Conservation (phyloP, 1,284 basidiomycete species). For the Sanguinoderma infundibulare region DNA sequence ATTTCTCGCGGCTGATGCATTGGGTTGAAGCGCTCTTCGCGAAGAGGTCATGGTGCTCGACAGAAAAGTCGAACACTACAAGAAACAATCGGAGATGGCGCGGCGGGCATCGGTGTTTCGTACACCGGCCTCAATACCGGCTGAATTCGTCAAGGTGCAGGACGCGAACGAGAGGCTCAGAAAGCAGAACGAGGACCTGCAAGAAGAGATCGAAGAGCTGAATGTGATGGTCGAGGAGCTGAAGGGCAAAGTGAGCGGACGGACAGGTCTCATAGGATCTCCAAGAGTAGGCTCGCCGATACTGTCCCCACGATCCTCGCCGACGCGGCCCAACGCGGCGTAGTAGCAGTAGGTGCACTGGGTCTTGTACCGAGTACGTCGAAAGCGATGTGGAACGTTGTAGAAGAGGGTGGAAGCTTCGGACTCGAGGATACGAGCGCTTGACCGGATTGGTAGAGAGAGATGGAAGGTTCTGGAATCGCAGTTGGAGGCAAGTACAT, state of each 20-base stretch:
- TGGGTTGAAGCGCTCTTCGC: constrained; percentile 49
- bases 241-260: constrained; percentile 55
- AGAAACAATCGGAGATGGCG: constrained; percentile 40
- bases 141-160: constrained; percentile 48
- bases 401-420: constrained; percentile 35
- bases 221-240: constrained; percentile 71
- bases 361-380: constrained; percentile 8
- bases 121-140: constrained; percentile 44
- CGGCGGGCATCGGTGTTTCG: constrained; percentile 41
- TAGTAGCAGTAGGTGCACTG: constrained; percentile 1
- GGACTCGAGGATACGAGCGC: constrained; percentile 25
- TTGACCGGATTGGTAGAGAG: constrained; percentile 35
- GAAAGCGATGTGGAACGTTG: constrained; percentile 24
- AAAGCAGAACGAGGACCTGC: constrained; percentile 61
- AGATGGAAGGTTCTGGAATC: constrained; percentile 38
- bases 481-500: constrained; percentile 25
- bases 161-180: constrained; percentile 53
- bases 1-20: background rate
- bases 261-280: constrained; percentile 28
- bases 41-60: constrained; percentile 64
- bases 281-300: background rate
- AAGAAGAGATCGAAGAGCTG: constrained; percentile 73
- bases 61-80: constrained; percentile 46
- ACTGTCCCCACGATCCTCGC: constrained; percentile 13
- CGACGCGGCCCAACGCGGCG: constrained; percentile 1